These are phyloP conservation scores for Aspergillus udagawae DNA, from an alignment of 2,329 filamentous ascomycete species.

Conservation along the genomic window DNA sequence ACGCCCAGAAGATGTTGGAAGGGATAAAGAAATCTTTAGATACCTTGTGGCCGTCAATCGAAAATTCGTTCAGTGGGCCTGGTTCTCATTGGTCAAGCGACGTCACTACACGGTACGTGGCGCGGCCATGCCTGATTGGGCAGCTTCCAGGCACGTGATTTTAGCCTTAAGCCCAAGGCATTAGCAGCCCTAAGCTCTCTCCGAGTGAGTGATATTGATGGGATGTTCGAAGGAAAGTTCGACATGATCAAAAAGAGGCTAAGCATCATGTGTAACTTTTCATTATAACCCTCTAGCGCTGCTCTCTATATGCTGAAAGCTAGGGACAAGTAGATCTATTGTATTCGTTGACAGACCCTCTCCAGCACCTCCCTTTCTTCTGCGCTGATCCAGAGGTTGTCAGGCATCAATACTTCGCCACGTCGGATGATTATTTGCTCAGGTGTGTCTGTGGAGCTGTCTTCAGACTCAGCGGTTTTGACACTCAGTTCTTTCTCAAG, in stretches of 20 bases:
- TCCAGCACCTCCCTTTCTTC: conserved; percentile 31
- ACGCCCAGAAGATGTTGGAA: conserved; percentile 6
- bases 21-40: conserved; percentile 4
- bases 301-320: background rate
- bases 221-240: no score
- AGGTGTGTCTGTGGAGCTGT: conserved; percentile 19
- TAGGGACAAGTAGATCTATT: conserved; percentile 5
- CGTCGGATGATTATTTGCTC: conserved; percentile 27
- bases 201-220: background rate
- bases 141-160: conserved; percentile 16
- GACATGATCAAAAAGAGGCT: no score
- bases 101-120: conserved; percentile 25
- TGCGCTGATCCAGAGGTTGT: conserved; percentile 29
- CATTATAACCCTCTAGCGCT: background rate
- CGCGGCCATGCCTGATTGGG: conserved; percentile 19
- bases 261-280: background rate
- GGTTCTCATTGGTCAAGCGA: conserved; percentile 21
- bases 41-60: conserved; percentile 1
- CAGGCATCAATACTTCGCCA: conserved; percentile 29
- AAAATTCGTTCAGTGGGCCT: conserved; percentile 27
- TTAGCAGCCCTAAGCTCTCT: background rate
- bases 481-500: conserved; percentile 13
- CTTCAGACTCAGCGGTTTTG: conserved; percentile 18
- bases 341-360: conserved; percentile 32
- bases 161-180: conserved; percentile 10